Base-by-base conservation (phyloP, 495 filamentous ascomycete species). In the Jackrogersella multiformis region DNA sequence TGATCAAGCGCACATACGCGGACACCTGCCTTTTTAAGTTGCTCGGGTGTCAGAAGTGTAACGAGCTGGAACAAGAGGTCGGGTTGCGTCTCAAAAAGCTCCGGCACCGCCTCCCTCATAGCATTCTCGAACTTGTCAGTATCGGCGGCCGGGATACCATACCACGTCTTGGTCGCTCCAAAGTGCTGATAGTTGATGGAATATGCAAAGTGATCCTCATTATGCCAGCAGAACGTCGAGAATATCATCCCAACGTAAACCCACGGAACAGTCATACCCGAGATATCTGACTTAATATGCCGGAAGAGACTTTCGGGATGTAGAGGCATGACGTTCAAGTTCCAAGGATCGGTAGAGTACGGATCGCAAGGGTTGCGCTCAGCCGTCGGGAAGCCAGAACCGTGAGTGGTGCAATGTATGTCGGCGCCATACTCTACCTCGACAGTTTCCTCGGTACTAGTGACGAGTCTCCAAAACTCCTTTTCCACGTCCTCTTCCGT, bases 231-330 rank as follows among this genome's bases (percentile, higher is more conserved):
- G 74, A 99, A 99, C 2, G 94, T 97, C 2, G 95, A 98, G 77
- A 99, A 99, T 70, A 93, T 96, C 95, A 99, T 99, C 61, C 95
- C 95, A n/a, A 99, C 96, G 74, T 99, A 99, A 5, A 98, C 87
- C 95, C 95, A 99, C 13, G 95, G 95, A 5, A 99, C 94, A 0
- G 95, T 99, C 95, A 99, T 99, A 32, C 95, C 95, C n/a, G 95
- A 97, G 59, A 99, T 94, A 76, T 99, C 95, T 0, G 94, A 90
- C 74, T 98, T 98, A 82, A 98, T 97, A 74, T 99, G 91, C 52
- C 93, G 86, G 78, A 98, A 98, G 7, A 99, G 84, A 5, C 94
- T 97, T 39, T 97, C 94, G 0, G 90, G 87, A 73, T 97, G 89
- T 54, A 97, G 85, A 0, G 95, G 95, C 63, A 99, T 84, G 15